A percentile compares a stretch with the other conserved stretches of the same genome.
These are phyloP conservation scores for Colletotrichum viniferum DNA, from an alignment of 2,329 filamentous ascomycete genomes.

Conservation along the genomic window DNA sequence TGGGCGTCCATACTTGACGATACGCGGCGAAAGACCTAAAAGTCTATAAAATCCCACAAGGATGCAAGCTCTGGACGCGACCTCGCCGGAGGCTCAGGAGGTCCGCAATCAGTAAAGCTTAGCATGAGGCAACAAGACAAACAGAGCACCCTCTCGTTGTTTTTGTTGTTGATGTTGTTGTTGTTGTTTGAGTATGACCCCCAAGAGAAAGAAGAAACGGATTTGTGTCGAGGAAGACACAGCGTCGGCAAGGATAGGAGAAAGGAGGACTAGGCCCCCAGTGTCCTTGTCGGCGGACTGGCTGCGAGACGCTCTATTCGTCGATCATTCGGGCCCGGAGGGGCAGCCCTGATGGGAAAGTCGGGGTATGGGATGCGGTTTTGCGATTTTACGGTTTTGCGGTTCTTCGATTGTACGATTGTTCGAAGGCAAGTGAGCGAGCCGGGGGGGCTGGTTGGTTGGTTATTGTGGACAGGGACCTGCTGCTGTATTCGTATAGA, in stretches of 20 bases:
- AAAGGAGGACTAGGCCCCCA: background rate
- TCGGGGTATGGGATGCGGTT: conserved; percentile 2
- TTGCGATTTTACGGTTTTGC: background rate
- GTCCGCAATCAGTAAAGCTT: conserved; percentile 1
- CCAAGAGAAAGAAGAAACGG: background rate
- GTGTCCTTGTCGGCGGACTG: background rate
- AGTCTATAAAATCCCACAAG: background rate
- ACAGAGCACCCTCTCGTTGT: background rate
- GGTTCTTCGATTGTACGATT: background rate
- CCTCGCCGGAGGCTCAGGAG: conserved; percentile 13
- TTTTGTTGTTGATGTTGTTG: background rate
- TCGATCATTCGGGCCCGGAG: background rate
- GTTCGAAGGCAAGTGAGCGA: background rate
- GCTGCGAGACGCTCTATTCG: background rate
- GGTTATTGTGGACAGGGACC: background rate
- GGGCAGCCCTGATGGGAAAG: background rate
- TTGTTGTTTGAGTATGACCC: background rate
- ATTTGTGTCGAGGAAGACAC: background rate
- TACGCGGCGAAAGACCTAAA: background rate
- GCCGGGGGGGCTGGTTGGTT: background rate
- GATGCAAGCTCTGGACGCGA: conserved; percentile 4
- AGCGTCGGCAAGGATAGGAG: background rate
- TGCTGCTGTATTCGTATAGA: background rate
- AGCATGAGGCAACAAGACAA: conserved; percentile 5
- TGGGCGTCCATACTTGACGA: conserved; percentile 1